Base-by-base conservation (phyloP, 148 eudicot species). In the Simmondsia chinensis region DNA sequence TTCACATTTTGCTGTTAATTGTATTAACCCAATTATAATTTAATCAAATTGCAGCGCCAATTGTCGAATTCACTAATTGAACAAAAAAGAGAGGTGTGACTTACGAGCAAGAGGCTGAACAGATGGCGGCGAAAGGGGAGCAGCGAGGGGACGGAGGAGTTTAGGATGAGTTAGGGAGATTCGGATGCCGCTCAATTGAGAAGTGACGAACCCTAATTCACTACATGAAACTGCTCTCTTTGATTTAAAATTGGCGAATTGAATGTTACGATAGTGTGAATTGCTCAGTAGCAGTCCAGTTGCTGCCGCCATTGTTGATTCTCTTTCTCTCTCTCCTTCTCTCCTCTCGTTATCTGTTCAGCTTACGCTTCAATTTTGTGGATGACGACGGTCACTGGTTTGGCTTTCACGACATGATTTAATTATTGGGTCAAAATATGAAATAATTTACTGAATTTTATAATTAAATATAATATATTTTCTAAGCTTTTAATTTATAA, bases 91-190 rank as follows among this genome's bases (percentile, higher is more conserved):
- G 27, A 11, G 12, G 57, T 25, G 54, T 33, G 47, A 33, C 56
- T 56, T 69, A 73, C 79, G 73, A 50, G 84, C 76, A 48, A 77
- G 65, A 48, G 79, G 79, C 33, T 55, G 73, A 60, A 77, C 35
- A 26, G 57, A 46, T 15, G 32, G 71, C n/a, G n/a, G n/a, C 43
- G 50, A 43, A 15, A 22, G 17, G 2, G 72, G 62, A 12, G 61
- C 39, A 31, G 72, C 59, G 20, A 76, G 44, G 34, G 79, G 71
- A n/a, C 50, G 63, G 48, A 45, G 22, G 18, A 43, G 49, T 1
- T 20, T 8, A 8, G 5, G 2, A 16, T 60, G 24, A 33, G 28
- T 6, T 44, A 9, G 39, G 3, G 75, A 55, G 36, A 76, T 64
- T n/a, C 57, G 57, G 56, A 73, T 34, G 17, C 83, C 77, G 38